Conservation (phyloP, 108 stramenopile species). For the Nitzschia inconspicua region DNA sequence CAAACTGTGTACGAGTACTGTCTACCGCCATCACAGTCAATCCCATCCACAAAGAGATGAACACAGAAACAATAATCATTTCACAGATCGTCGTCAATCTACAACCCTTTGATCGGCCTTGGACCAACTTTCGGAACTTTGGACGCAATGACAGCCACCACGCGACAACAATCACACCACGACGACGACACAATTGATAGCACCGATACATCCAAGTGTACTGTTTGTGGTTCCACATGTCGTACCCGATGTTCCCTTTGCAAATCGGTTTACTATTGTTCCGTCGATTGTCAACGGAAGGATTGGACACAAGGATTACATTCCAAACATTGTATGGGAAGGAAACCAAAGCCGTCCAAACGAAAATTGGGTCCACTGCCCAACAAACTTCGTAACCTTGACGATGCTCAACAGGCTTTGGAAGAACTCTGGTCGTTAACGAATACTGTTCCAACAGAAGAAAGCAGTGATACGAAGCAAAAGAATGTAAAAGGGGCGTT, state of each 20-base stretch:
- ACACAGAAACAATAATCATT: neutral
- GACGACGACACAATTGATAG: no score
- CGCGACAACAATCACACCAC: no score
- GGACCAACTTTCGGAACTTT: no score
- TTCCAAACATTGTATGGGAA: slow-evolving; percentile 5
- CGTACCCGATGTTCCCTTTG: slow-evolving; percentile 31
- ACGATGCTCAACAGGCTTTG: slow-evolving; percentile 7
- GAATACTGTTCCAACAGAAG: neutral
- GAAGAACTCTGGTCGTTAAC: slow-evolving; percentile 13
- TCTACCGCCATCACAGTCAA: no score
- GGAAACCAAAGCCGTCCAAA: neutral
- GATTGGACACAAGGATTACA: slow-evolving; percentile 33
- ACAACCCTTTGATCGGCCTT: no score
- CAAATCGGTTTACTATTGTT: slow-evolving; percentile 33
- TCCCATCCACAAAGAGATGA: neutral
- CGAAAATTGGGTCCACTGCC: neutral
- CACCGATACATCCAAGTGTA: no score
- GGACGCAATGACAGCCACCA: no score
- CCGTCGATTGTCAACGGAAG: slow-evolving; percentile 33
- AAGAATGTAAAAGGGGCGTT: neutral
- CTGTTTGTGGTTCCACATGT: slow-evolving; percentile 1
- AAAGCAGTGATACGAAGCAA: slow-evolving; percentile 3
- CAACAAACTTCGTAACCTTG: neutral
- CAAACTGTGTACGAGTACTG: no score
- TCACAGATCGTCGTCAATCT: neutral